Base-by-base conservation (phyloP, 208 protist genomes). In the Balamuthia mandrillaris region DNA sequence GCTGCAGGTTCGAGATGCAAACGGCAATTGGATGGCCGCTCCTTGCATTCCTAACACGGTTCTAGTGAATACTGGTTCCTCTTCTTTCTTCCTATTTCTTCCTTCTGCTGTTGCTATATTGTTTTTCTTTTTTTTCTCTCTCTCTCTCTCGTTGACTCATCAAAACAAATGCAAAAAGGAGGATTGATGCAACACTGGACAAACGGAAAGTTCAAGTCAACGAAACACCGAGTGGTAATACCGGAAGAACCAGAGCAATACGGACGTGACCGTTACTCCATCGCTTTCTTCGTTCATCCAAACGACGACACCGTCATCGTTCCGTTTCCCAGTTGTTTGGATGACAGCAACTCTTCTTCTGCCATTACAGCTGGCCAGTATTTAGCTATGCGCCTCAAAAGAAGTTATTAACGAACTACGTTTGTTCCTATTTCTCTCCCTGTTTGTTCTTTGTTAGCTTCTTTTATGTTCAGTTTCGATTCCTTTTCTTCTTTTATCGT, bases 161-260 rank as follows among this genome's bases (percentile, higher is more conserved):
- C 27, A 39, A 31, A 35, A 37, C 42, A 16, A n/a, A n/a, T n/a
- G n/a, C n/a, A n/a, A n/a, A 18, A 27, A 74, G 65, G 65, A 1
- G 68, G 56, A 24, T 6, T 56, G 42, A 56, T 77, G 68, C 68
- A 77, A 18, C 56, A 77, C 29, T 77, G 42, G 68, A 77, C 66
- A 2, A 77, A 77, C 66, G 66, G 54, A 27, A 47, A 39, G 12
- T 77, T 56, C 27, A 6, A 24, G 37, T 77, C 66, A 27, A 77
- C 66, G 44, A 39, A 45, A 4, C 66, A 77, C 24, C 66, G 66
- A 3, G 66, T 77, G 6, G 66, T 39, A 10, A 29, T 54, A 39
- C 66, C 66, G 16, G 27, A 39, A 5, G 66, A 77, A 27, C 9
- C 12, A 45, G 24, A n/a, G 16, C 14, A 27, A 14, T 47, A 16